A percentile compares a stretch with the other conserved stretches of the same genome.
Conservation (phyloP, 2,329 filamentous ascomycete species). For the Hirsutella rhossiliensis region DNA sequence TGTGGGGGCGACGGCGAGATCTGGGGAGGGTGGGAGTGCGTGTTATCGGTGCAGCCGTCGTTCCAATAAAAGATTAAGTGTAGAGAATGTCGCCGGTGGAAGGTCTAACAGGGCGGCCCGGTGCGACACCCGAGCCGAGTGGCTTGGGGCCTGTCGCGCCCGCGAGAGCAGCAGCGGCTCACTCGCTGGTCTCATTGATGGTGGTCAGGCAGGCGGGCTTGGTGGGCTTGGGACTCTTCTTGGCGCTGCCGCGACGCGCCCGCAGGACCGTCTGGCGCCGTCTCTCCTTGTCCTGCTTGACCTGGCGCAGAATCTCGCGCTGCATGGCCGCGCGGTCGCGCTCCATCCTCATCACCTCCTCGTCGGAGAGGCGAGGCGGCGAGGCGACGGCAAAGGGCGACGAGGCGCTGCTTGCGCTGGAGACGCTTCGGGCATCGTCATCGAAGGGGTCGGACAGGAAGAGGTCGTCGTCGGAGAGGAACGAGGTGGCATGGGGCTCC, state of each 20-base stretch:
- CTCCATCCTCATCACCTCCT: conserved; percentile 37
- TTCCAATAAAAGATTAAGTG: neutral
- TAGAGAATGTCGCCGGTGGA: neutral
- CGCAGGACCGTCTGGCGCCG: conserved; percentile 26
- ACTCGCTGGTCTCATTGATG: conserved; percentile 33
- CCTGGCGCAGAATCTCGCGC: conserved; percentile 37
- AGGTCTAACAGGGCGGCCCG: neutral
- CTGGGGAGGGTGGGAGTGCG: neutral
- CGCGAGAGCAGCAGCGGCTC: neutral
- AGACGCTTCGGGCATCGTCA: conserved; percentile 36
- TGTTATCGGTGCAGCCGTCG: neutral
- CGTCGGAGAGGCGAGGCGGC: conserved; percentile 28
- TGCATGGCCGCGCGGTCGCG: conserved; percentile 38
- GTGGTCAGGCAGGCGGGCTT: conserved; percentile 39
- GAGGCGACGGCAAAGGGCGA: conserved; percentile 18
- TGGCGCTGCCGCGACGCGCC: conserved; percentile 25
- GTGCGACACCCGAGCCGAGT: neutral
- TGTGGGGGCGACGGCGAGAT: neutral
- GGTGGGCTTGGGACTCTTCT: conserved; percentile 34
- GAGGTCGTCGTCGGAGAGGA: conserved; percentile 53
- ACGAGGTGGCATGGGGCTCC: conserved; percentile 38
- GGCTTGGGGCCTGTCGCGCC: too few relatives aligned
- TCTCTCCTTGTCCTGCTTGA: conserved; percentile 43
- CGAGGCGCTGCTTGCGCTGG: conserved; percentile 30
- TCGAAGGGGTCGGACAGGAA: conserved; percentile 39